Base-by-base conservation (phyloP, 2,329 filamentous ascomycete genomes). In the Coniella vitis region DNA sequence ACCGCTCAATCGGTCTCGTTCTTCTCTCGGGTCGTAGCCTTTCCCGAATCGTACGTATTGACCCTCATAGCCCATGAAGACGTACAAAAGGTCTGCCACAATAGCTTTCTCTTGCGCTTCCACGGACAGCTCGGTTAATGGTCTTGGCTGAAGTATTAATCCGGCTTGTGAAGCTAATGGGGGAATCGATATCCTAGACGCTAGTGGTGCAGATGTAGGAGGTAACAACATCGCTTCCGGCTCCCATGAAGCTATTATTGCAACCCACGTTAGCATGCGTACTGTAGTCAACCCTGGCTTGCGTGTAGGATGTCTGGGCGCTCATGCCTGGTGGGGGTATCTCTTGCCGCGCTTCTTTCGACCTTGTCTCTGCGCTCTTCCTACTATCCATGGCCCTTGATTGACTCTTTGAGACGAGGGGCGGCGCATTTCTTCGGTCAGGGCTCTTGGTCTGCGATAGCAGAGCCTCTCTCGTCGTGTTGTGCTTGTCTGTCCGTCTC, bases 61-160 rank as follows among this genome's bases (percentile, higher is more conserved):
- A n/a, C 93, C 93, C 67, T 98, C 93, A 55, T 90, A 95, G 20
- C 93, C 93, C 90, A 98, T 96, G 59, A 97, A 94, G 4, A 95
- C 90, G 62, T 91, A 96, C 32, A 97, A 69, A 14, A 98, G 69
- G 59, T 98, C 93, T 58, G 96, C 90, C 38, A 97, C 74, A 40
- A 98, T 85, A 8, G 82, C 86, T 20, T 83, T 80, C 68, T 98
- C 93, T 65, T 98, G 93, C 2, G 79, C 79, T 56, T 94, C 86
- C 22, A 94, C 70, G 1, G 83, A 82, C 51, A 97, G 69, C 49
- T 87, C 81, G 48, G 76, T 72, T 14, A 97, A 72, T 7, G 84
- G 74, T 42, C 71, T 71, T 1, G 87, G 86, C 38, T 87, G 83
- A 42, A 90, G 73, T 7, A 78, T 70, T 44, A 78, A 69, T 2